Conservation (phyloP, 2,329 filamentous ascomycete species). For the Fusarium coffeatum region DNA sequence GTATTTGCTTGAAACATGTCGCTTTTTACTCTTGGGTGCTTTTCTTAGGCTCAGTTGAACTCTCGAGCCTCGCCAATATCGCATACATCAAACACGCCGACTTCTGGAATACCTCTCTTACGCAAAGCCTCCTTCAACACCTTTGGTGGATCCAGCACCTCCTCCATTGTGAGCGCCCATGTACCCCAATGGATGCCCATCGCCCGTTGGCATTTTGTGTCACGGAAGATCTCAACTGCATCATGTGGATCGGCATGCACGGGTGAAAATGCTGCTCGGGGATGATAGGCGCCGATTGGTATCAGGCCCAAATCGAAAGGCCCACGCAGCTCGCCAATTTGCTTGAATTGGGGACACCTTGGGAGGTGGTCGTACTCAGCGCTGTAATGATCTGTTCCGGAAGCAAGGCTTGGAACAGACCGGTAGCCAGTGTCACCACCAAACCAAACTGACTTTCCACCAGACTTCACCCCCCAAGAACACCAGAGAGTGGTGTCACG, state of each 20-base stretch:
- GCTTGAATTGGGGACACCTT: constrained; percentile 82
- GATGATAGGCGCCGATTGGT: constrained; percentile 90
- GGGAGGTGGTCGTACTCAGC: constrained; percentile 74
- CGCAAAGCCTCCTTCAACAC: constrained; percentile 78
- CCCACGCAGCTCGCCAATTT: constrained; percentile 83
- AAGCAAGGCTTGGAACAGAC: constrained; percentile 73
- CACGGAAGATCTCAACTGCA: constrained; percentile 87
- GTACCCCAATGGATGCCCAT: constrained; percentile 94
- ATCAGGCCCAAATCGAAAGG: constrained; percentile 93
- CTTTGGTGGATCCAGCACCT: constrained; percentile 83
- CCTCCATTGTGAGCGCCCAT: constrained; percentile 87
- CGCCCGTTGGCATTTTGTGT: constrained; percentile 81
- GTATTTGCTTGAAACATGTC: constrained; percentile 23
- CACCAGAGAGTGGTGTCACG: constrained; percentile 84
- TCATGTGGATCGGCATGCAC: constrained; percentile 91
- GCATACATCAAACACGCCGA: constrained; percentile 82
- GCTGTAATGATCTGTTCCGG: constrained; percentile 75
- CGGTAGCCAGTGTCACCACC: constrained; percentile 93
- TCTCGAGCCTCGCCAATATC: constrained; percentile 86
- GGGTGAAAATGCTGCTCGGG: constrained; percentile 76
- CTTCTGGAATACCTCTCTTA: constrained; percentile 73
- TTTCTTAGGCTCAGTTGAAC: constrained; percentile 60
- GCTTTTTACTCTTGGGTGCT: background rate
- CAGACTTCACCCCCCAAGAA: constrained; percentile 83
- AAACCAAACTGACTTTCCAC: constrained; percentile 85